A percentile compares a stretch with the other conserved stretches of the same genome.
These are phyloP conservation scores for Colletotrichum australisinense DNA, from an alignment of 2,329 filamentous ascomycete genomes.

Conservation along the genomic window DNA sequence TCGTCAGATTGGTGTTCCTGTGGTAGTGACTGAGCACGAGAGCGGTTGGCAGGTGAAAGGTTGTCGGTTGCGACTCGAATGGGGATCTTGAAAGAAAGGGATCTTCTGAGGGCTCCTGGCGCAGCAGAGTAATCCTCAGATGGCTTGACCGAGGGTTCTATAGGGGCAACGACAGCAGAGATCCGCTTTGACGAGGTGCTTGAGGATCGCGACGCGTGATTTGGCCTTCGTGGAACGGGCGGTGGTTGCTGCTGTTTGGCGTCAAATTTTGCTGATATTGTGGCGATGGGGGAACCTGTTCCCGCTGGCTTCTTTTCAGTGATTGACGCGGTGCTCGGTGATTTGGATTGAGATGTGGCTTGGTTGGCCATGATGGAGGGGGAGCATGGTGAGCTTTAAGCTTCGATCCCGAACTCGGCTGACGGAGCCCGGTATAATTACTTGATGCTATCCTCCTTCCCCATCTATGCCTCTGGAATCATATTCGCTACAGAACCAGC, in stretches of 20 bases:
- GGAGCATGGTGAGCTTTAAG: slow-evolving; percentile 33
- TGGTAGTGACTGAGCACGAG: slow-evolving; percentile 20
- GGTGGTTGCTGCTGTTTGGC: slow-evolving; percentile 9
- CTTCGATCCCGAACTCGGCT: slow-evolving; percentile 1
- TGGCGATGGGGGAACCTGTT: slow-evolving; percentile 24
- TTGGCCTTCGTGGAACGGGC: slow-evolving; percentile 5
- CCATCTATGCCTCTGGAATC: slow-evolving; percentile 1
- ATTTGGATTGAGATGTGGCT: neutral
- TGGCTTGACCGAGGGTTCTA: slow-evolving; percentile 12
- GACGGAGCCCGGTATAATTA: slow-evolving; percentile 24
- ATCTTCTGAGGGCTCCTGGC: slow-evolving; percentile 29
- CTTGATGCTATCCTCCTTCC: slow-evolving; percentile 10
- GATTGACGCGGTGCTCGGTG: neutral
- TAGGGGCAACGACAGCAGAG: slow-evolving; percentile 8
- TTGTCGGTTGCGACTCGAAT: slow-evolving; percentile 25
- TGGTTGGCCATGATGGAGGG: slow-evolving; percentile 26
- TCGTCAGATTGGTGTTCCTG: slow-evolving; percentile 6
- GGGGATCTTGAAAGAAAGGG: slow-evolving; percentile 32
- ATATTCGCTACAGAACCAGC: slow-evolving; percentile 5
- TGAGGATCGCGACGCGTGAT: slow-evolving; percentile 13
- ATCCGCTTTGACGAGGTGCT: slow-evolving; percentile 30
- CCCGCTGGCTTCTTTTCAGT: slow-evolving; percentile 3
- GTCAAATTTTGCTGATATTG: slow-evolving; percentile 15
- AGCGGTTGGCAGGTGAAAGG: slow-evolving; percentile 9
- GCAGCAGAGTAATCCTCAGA: slow-evolving; percentile 20